Evolutionary conservation across 495 filamentous ascomycete species (phyloP).

Genomic region (Neurospora sp.): DNA sequence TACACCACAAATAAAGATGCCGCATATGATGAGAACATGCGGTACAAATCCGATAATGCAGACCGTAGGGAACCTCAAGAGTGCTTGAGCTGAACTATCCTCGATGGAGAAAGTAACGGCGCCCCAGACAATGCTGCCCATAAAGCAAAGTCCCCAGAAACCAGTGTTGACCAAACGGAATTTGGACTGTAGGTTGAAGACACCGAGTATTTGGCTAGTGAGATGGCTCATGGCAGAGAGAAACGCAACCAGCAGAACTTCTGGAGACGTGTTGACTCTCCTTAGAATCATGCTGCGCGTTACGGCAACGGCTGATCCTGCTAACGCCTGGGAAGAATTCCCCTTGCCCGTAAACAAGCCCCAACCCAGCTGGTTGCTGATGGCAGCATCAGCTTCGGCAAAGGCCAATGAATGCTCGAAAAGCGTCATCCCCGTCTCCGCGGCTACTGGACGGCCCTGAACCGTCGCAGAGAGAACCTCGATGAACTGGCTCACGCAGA

Average conservation of each 20-base stretch:
- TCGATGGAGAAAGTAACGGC: constrained; percentile 49
- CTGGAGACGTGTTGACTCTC: constrained; percentile 71
- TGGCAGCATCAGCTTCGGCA: constrained; percentile 83
- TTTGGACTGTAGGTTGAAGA: constrained; percentile 65
- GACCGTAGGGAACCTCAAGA: constrained; percentile 80
- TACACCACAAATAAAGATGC: constrained; percentile 58
- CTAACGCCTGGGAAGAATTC: constrained; percentile 29
- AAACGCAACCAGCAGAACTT: constrained; percentile 74
- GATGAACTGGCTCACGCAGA: constrained; percentile 78
- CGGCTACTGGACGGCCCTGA: constrained; percentile 67
- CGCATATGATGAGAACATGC: constrained; percentile 70
- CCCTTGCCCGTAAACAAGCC: constrained; percentile 42
- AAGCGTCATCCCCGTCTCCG: constrained; percentile 91
- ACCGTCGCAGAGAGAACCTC: constrained; percentile 80
- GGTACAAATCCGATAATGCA: constrained; percentile 93
- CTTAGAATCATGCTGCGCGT: constrained; percentile 48
- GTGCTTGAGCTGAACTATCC: constrained; percentile 31
- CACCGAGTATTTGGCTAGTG: constrained; percentile 71
- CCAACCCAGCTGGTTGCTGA: constrained; percentile 63
- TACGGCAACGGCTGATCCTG: constrained; percentile 35
- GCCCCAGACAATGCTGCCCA: constrained; percentile 67
- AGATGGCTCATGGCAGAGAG: constrained; percentile 84
- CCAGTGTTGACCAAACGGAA: constrained; percentile 75
- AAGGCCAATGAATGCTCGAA: constrained; percentile 96
- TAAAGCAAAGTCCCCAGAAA: constrained; percentile 82